These are phyloP conservation scores for barley (Hordeum vulgare) DNA, from an alignment of 176 grass and related monocot genomes.

Conservation along the genomic window MorexV3_pseudomolecules_assembly NC_058520.1:535745546-535746045, in stretches of 20 bases:
- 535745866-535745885: not conserved
- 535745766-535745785: not conserved
- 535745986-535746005: not conserved
- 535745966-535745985: slow-evolving; percentile 9
- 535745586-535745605: not conserved
- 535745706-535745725: not conserved
- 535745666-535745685: too few species aligned
- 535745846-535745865: not conserved
- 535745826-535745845: not conserved
- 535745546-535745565: slow-evolving; percentile 3
- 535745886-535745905: not conserved
- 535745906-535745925: not conserved
- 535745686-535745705: not conserved
- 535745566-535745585: slow-evolving; percentile 17
- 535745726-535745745: not conserved
- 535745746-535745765: not conserved
- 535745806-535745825: not conserved
- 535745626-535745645: not conserved
- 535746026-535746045: slow-evolving; percentile 12
- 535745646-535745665: not conserved
- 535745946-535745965: not conserved
- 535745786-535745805: not conserved
- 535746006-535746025: slow-evolving; percentile 7
- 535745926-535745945: not conserved
- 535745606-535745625: not conserved